Percentiles rank a stretch among this genome's conserved stretches.
Evolutionary conservation across 1,139 yeast species (phyloP).

Genomic region (Pichia terricola): DNA sequence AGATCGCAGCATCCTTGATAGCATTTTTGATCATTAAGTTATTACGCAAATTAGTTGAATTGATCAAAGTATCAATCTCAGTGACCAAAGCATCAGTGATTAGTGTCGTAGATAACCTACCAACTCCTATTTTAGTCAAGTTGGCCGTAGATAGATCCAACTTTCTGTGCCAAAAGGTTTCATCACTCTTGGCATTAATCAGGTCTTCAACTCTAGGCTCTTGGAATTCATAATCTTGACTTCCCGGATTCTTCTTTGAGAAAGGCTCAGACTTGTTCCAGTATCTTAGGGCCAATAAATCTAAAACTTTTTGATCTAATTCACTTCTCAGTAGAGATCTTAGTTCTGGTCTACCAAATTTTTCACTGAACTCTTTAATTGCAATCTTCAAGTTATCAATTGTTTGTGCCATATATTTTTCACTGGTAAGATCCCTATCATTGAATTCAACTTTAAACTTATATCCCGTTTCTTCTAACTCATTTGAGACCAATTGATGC

Average conservation of each 20-base stretch:
- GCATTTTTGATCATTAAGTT: slow-evolving; percentile 81
- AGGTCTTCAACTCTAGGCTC: slow-evolving; percentile 50
- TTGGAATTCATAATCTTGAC: slow-evolving; percentile 11
- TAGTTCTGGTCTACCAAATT: slow-evolving; percentile 76
- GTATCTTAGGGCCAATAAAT: slow-evolving; percentile 78
- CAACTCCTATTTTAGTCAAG: slow-evolving; percentile 86
- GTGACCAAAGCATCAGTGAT: slow-evolving; percentile 71
- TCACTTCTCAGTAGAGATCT: slow-evolving; percentile 71
- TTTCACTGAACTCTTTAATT: slow-evolving; percentile 76
- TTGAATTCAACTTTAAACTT: slow-evolving; percentile 94
- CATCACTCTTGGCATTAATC: slow-evolving; percentile 48
- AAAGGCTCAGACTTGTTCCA: slow-evolving; percentile 63
- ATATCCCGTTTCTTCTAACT: slow-evolving; percentile 86
- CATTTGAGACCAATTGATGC: slow-evolving; percentile 75
- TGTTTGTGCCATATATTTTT: slow-evolving; percentile 85
- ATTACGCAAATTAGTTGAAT: slow-evolving; percentile 63
- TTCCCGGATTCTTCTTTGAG: slow-evolving; percentile 17
- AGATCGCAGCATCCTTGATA: slow-evolving; percentile 75
- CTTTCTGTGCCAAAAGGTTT: slow-evolving; percentile 80
- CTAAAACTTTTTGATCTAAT: slow-evolving; percentile 80
- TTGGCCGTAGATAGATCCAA: slow-evolving; percentile 76
- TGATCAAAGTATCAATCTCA: slow-evolving; percentile 67
- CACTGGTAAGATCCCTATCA: slow-evolving; percentile 88
- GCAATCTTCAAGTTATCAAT: slow-evolving; percentile 80
- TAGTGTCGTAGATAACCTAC: slow-evolving; percentile 75